phyloP scores from a whole-genome alignment of 805 yeast species.

The Isabelozyma pseudorhagii region DNA sequence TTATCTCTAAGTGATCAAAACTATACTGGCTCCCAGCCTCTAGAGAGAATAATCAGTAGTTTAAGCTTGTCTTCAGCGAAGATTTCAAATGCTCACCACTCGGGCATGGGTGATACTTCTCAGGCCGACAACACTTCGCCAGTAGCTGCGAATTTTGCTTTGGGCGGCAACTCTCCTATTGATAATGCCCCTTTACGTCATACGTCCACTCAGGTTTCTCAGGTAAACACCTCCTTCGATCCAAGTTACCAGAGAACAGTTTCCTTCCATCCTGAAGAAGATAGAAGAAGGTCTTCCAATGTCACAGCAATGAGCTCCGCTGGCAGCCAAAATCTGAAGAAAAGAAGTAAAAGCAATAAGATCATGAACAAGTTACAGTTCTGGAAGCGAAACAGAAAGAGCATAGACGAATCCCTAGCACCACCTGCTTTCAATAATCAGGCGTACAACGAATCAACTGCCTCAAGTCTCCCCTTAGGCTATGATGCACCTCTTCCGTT shows the following conservation, averaged over 20 bases:
- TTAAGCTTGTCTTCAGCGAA: constrained; percentile 30
- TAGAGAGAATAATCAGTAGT: constrained; percentile 35
- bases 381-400: constrained; percentile 27
- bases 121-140: neutral
- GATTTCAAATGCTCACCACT: constrained; percentile 1
- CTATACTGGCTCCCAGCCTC: constrained; percentile 24
- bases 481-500: neutral
- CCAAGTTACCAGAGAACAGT: constrained; percentile 12
- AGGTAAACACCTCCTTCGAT: neutral
- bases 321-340: constrained; percentile 6
- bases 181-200: neutral
- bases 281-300: constrained; percentile 7
- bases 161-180: neutral
- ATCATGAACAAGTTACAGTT: constrained; percentile 34
- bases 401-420: constrained; percentile 1
- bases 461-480: neutral
- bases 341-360: constrained; percentile 16
- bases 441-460: neutral
- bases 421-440: neutral
- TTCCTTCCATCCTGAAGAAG: constrained; percentile 17
- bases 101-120: neutral
- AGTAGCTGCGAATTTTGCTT: neutral
- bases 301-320: constrained; percentile 5
- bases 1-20: constrained; percentile 31
- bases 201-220: neutral